Conservation (phyloP, 164 flowering plant genomes). For the Vitis rupestris region DNA sequence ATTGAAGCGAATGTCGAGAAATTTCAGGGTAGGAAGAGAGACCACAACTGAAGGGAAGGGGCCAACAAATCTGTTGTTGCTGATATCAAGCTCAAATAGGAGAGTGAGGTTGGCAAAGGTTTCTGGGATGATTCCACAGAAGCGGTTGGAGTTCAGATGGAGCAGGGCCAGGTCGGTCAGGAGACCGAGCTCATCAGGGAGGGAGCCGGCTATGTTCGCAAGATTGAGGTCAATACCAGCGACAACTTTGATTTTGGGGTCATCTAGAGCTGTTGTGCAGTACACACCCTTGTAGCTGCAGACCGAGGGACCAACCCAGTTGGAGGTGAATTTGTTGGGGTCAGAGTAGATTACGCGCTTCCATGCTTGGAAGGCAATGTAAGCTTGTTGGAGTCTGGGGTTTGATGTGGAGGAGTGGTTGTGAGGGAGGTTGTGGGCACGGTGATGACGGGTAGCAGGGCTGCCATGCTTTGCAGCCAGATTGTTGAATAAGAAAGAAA, state of each 20-base stretch:
- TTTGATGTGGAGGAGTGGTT: slow-evolving; percentile 20
- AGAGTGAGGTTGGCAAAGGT: slow-evolving; percentile 48
- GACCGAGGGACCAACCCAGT: slow-evolving; percentile 72
- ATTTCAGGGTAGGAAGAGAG: slow-evolving; percentile 52
- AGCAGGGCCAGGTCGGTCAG: slow-evolving; percentile 69
- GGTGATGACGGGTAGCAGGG: slow-evolving; percentile 24
- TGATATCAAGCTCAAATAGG: slow-evolving; percentile 74
- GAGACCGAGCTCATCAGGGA: slow-evolving; percentile 67
- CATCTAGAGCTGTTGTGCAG: slow-evolving; percentile 47
- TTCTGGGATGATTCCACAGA: slow-evolving; percentile 68
- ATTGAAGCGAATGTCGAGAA: slow-evolving; percentile 74
- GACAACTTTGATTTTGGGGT: slow-evolving; percentile 42
- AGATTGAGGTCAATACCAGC: slow-evolving; percentile 79
- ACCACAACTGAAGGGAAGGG: slow-evolving; percentile 65
- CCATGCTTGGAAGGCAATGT: slow-evolving; percentile 77
- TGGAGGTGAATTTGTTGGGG: slow-evolving; percentile 60
- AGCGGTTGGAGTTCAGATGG: slow-evolving; percentile 74
- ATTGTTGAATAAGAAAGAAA: slow-evolving; percentile 19
- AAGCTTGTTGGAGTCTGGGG: slow-evolving; percentile 59
- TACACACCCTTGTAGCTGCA: slow-evolving; percentile 61
- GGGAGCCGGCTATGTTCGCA: slow-evolving; percentile 59
- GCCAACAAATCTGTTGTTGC: slow-evolving; percentile 76
- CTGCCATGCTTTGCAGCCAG: slow-evolving; percentile 32
- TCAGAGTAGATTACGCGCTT: slow-evolving; percentile 73
- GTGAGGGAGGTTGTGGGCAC: slow-evolving; percentile 19